Evolutionary conservation across 768 basidiomycete species (phyloP).

Genomic region (Naganishia onofrii): DNA sequence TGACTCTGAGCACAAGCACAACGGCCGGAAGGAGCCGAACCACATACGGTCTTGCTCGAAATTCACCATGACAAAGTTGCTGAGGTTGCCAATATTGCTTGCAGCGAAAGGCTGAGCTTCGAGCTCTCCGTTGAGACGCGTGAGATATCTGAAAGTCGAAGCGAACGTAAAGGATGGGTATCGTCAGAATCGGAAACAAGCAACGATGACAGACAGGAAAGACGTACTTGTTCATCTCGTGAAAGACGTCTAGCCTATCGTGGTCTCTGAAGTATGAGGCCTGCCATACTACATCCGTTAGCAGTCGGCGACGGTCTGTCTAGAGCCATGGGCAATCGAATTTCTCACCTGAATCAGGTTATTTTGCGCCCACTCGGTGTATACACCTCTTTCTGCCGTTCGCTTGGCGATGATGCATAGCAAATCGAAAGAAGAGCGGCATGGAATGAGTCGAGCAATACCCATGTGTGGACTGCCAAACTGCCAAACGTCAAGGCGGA

Average conservation of each 20-base stretch:
- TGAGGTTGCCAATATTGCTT: conserved; percentile 27
- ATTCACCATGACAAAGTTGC: conserved; percentile 44
- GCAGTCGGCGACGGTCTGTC: conserved; percentile 3
- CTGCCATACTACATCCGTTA: conserved; percentile 37
- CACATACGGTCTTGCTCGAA: conserved; percentile 50
- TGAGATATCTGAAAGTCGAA: conserved; percentile 23
- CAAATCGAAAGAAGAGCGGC: conserved; percentile 50
- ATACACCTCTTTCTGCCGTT: conserved; percentile 48
- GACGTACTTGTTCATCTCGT: conserved; percentile 37
- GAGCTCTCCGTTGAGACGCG: conserved; percentile 30
- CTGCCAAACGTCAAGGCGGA: conserved; percentile 23
- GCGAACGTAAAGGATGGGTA: neutral
- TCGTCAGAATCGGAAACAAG: neutral
- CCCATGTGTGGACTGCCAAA: conserved; percentile 53
- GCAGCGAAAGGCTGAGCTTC: conserved; percentile 22
- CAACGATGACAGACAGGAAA: neutral
- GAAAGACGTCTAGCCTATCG: conserved; percentile 50
- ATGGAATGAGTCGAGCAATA: conserved; percentile 52
- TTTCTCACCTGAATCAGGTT: conserved; percentile 35
- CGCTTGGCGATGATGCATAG: conserved; percentile 47
- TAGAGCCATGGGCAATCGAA: conserved; percentile 11
- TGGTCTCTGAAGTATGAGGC: conserved; percentile 55
- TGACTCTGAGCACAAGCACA: neutral
- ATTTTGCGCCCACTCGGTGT: conserved; percentile 47
- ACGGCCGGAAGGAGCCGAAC: too few relatives aligned